These are phyloP conservation scores for Pharnaceum exiguum DNA, from an alignment of 148 eudicot genomes.

Conservation along the genomic window DNA sequence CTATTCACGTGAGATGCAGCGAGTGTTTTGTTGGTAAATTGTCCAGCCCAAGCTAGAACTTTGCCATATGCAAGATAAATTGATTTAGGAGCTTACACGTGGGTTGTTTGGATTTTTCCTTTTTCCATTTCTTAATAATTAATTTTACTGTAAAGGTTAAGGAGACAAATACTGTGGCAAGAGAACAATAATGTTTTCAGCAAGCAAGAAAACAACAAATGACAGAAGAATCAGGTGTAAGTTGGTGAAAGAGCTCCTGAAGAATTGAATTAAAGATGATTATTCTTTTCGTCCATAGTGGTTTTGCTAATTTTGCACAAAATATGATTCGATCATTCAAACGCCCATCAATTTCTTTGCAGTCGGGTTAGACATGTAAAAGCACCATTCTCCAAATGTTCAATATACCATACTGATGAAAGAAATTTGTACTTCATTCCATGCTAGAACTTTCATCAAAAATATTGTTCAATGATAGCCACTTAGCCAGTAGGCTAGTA, in stretches of 20 bases:
- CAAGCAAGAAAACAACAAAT: constrained; percentile 19
- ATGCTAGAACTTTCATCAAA: no score
- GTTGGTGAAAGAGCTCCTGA: background rate
- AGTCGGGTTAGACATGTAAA: no score
- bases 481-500: no score
- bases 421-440: no score
- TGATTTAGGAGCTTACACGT: constrained; percentile 11
- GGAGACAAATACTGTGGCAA: constrained; percentile 28
- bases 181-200: constrained; percentile 18
- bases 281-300: constrained; percentile 12
- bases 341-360: background rate
- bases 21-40: constrained; percentile 11
- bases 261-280: constrained; percentile 13
- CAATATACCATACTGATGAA: no score
- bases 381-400: no score
- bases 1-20: constrained; percentile 39
- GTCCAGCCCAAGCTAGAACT: background rate
- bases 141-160: background rate
- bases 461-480: no score
- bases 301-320: background rate
- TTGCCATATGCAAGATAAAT: background rate
- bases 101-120: constrained; percentile 5
- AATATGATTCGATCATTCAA: background rate
- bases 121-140: background rate
- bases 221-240: constrained; percentile 1